Evolutionary conservation across 2,329 filamentous ascomycete species (phyloP), one percentile per base, ranked within the genome.

Genomic region (Penicillium sp.): DNA sequence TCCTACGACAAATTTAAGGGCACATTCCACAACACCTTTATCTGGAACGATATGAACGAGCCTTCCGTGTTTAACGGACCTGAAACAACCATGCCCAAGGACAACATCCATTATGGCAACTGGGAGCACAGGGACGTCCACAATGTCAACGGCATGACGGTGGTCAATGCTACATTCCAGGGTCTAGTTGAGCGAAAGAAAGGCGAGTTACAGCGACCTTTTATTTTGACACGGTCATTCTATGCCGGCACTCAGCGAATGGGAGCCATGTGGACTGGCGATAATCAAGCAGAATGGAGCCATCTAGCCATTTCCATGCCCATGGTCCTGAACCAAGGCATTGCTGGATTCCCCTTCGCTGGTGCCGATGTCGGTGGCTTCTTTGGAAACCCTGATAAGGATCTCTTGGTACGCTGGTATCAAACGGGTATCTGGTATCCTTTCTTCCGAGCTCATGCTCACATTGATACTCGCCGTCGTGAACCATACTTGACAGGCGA

Each of bases 1-100:
- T 87, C 89, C 66, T 97, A 95, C 63, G 86, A 90, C 69, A 83
- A 77, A 42, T 99, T 97, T 81, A 90, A 90, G 72, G 92, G 91
- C 48, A 91, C 91, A 1, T 82, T 87, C 65, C 81, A 87, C 62
- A 99, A 97, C 72, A 87, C 90, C 0, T 97, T 91, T 74, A 85
- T 99, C 66, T 99, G 94, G 94, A 99, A 99, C 72, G 94, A 99
- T 72, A 99, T 99, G 94, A 97, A 97, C 70, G 94, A 99, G 77
- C 94, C 94, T 0, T 97, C 94, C 0, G 94, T 99, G 1, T 99
- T 99, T 79, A 97, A 97, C 71, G 94, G 94, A 0, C 94, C 94
- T 0, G 94, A 99, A 74, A 96, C 91, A 3, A 97, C 93, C 5
- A 97, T 97, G 92, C 94, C 94, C 60, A 97, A 97, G 75, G 94